These are phyloP conservation scores for Ulota crispa DNA, from an alignment of 225 moss, liverwort and hornwort species.

Conservation along the genomic window DNA sequence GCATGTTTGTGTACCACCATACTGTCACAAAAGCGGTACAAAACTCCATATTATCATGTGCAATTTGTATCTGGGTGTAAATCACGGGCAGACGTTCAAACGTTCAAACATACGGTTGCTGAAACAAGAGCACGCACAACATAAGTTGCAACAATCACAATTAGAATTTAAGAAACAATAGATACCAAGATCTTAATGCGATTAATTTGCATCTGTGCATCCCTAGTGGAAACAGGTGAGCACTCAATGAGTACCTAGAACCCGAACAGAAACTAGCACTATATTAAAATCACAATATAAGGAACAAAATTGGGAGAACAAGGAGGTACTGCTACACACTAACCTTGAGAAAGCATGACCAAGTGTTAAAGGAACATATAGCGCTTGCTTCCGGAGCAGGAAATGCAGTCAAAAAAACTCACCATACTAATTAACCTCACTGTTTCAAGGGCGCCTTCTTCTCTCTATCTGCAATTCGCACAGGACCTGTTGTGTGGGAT, in stretches of 20 bases:
- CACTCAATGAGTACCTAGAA: neutral
- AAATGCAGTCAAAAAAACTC: neutral
- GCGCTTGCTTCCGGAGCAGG: conserved; percentile 16
- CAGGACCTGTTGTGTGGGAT: conserved; percentile 90
- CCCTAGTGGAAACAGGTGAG: neutral
- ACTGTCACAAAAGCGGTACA: neutral
- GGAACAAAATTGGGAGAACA: conserved; percentile 17
- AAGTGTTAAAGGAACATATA: conserved; percentile 4
- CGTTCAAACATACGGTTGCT: neutral
- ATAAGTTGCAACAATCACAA: neutral
- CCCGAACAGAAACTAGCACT: neutral
- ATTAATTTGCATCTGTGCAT: neutral
- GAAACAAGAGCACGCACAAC: neutral
- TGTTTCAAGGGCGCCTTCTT: conserved; percentile 97
- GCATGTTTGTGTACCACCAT: neutral
- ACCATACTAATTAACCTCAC: conserved; percentile 21
- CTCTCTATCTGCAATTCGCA: conserved; percentile 94
- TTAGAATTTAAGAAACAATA: conserved; percentile 1
- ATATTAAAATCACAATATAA: conserved; percentile 20
- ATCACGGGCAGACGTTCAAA: neutral
- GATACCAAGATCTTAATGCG: conserved; percentile 6
- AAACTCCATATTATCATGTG: neutral
- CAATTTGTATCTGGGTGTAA: neutral
- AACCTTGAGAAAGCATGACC: neutral
- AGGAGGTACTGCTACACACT: conserved; percentile 10